Percentiles rank a stretch among this genome's conserved stretches.
Conservation (phyloP, 2,329 filamentous ascomycete species). For the Coleophoma eucalyptorum region DNA sequence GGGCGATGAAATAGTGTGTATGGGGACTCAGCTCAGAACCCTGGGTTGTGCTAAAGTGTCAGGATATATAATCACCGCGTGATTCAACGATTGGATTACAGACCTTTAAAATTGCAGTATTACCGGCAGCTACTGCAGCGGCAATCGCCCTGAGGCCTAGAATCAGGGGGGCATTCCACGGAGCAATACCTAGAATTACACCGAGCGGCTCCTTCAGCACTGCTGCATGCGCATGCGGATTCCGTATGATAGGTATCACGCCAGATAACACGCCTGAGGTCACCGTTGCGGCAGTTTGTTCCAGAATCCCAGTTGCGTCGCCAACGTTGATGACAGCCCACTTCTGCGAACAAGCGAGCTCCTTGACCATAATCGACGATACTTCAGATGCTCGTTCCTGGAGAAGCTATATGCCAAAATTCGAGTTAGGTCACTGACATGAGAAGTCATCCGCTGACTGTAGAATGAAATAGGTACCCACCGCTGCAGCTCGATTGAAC, state of each 20-base stretch:
- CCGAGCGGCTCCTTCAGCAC: slow-evolving; percentile 21
- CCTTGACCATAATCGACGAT: slow-evolving; percentile 4
- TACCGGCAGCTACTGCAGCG: slow-evolving; percentile 18
- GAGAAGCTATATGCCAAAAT: too few species aligned
- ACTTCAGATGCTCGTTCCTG: slow-evolving; percentile 3
- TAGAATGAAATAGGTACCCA: too few species aligned
- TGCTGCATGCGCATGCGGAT: slow-evolving; percentile 2
- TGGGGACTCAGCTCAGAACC: slow-evolving; percentile 29
- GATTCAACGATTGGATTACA: too few species aligned
- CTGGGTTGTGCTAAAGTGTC: too few species aligned
- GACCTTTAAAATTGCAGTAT: slow-evolving; percentile 26
- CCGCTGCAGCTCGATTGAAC: slow-evolving; percentile 1
- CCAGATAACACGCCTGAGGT: slow-evolving; percentile 3
- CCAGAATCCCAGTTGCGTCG: slow-evolving; percentile 3
- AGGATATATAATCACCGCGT: too few species aligned
- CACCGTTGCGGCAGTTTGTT: slow-evolving; percentile 6
- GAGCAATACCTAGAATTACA: slow-evolving; percentile 26
- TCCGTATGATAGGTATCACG: neutral
- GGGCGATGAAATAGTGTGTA: slow-evolving; percentile 27
- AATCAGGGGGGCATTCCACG: slow-evolving; percentile 26
- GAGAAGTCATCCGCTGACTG: too few species aligned
- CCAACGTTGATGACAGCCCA: slow-evolving; percentile 10
- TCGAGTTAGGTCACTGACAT: too few species aligned
- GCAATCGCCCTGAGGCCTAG: slow-evolving; percentile 17
- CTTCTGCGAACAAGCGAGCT: slow-evolving; percentile 2